Evolutionary conservation across 768 basidiomycete species (phyloP), one percentile per base, ranked within the genome.

Genomic region (Serendipita sp.): DNA sequence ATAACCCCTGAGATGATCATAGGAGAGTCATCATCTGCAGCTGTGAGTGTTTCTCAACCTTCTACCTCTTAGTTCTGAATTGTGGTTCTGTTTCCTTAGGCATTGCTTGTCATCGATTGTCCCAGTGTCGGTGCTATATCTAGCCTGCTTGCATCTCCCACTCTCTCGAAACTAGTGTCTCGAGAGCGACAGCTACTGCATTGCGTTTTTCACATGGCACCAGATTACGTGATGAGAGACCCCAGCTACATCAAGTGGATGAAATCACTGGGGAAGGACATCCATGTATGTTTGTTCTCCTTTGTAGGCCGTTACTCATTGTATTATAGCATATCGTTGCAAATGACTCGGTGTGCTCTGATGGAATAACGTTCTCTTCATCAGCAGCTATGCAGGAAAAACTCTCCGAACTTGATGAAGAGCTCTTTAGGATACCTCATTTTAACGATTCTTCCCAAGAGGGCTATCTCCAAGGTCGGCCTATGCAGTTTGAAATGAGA

Each of bases 321-420:
- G 1, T 63, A 60, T 63, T 16, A 2, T 70, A 95, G 89, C 91
- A 96, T 68, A 68, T 90, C 2, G 76, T 96, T 23, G 80, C 89
- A 4, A 85, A 89, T 4, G 78, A 80, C 34, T 79, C 82, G 66
- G 76, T 85, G 65, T 75, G 76, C 45, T 73, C 82, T 1, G 82
- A 93, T 71, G 82, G 80, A 0, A 77, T 91, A 18, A 84, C 85
- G 10, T 94, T 90, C 70, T 86, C 84, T 2, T 85, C 84, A 36
- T 81, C 85, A 2, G 85, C 85, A 5, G 82, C 82, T 68, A 83
- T 83, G 67, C 86, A 89, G 66, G 78, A 90, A 18, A 80, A 84
- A 60, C 77, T 97, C 15, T 82, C 82, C 68, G 76, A 84, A 65
- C 76, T 95, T 30, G 90, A 95, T 68, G 67, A 79, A 1, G 73